Evolutionary conservation across 1,284 basidiomycete genomes (phyloP), one percentile per base, ranked within the genome.

Genomic region (Rhodotorula sp.): DNA sequence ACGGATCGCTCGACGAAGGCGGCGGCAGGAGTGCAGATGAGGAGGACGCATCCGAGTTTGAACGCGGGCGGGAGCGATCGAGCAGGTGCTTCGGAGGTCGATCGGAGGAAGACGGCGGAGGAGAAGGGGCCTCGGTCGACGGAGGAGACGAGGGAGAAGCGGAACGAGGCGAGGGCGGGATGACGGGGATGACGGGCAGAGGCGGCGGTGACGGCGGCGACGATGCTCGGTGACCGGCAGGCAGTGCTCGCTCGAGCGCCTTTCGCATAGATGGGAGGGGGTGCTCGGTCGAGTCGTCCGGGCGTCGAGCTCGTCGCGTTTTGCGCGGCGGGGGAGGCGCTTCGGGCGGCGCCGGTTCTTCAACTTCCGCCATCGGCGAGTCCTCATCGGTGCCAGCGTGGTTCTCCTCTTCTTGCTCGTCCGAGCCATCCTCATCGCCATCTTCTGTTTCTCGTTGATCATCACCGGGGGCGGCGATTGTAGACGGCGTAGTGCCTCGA

Each of bases 11-110:
- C n/a, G 57, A 54, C 23, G 52, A 58, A n/a, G n/a, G n/a, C 31
- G 21, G 58, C 31, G 58, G 62, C 0, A 23, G 29, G n/a, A 39
- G 31, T 14, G 34, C 57, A 2, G 57, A 59, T 7, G 61, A 56
- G 43, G 65, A 61, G 21, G 62, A 52, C 23, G 57, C 23, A 26
- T 23, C 34, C 26, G 65, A 54, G 43, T 34, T 54, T 0, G 66
- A 58, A 3, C 43, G 60, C 14, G 61, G 43, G 18, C 49, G 61
- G 0, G 61, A 43, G 15, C 48, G 57, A 57, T 68, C 48, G 26
- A 63, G 48, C 26, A 48, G 34, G 54, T 67, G 65, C 31, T 67
- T 67, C 21, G 65, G 46, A 18, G 65, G 65, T 26, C 58, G 59
- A 20, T 48, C 39, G 3, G 46, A 51, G 14, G 46, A 23, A 15